Conservation (phyloP, 306 rosid genomes). For the Alnus rubra region DNA sequence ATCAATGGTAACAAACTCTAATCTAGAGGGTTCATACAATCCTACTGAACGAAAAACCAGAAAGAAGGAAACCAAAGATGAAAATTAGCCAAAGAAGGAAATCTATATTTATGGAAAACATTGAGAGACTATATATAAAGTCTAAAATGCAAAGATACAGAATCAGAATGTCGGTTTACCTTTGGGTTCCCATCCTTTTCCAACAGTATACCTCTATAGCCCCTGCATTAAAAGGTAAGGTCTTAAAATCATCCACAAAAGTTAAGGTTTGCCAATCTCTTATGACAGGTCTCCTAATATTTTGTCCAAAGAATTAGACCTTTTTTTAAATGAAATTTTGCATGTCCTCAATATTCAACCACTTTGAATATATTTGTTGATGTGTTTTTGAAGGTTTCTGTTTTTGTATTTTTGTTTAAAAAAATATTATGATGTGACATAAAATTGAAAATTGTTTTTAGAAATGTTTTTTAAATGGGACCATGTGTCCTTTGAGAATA, state of each 20-base stretch:
- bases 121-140: neutral
- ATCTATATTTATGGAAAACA: neutral
- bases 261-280: too few relatives aligned
- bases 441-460: too few relatives aligned
- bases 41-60: slow-evolving; percentile 44
- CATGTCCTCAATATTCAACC: too few relatives aligned
- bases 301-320: too few relatives aligned
- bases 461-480: too few relatives aligned
- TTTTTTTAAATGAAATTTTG: too few relatives aligned
- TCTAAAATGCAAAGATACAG: neutral
- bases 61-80: slow-evolving; percentile 18
- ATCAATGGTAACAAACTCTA: slow-evolving; percentile 50
- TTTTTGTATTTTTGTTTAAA: too few relatives aligned
- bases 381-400: too few relatives aligned
- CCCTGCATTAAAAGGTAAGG: slow-evolving; percentile 48
- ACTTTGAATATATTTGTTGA: too few relatives aligned
- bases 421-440: too few relatives aligned
- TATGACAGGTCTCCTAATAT: too few relatives aligned
- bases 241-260: slow-evolving; percentile 14
- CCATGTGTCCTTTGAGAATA: too few relatives aligned
- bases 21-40: slow-evolving; percentile 58
- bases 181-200: slow-evolving; percentile 91
- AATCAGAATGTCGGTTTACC: slow-evolving; percentile 40
- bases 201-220: slow-evolving; percentile 82
- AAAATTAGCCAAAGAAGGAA: slow-evolving; percentile 13